These are phyloP conservation scores for Macaranga tanarius DNA, from an alignment of 441 rosid species.

Conservation along the genomic window DNA sequence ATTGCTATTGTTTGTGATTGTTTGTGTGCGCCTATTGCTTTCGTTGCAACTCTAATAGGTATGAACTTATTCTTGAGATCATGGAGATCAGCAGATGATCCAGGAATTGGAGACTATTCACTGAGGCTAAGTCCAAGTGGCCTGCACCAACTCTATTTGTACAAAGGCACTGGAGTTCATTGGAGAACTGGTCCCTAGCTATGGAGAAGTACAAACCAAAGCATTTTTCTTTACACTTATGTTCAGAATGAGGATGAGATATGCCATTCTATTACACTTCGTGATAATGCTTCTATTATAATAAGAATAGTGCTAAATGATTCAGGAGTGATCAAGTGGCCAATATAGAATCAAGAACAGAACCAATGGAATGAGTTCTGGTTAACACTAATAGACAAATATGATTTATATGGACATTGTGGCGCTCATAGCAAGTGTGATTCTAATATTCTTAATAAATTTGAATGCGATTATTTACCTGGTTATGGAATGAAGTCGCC, in stretches of 20 bases:
- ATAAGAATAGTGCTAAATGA: conserved; percentile 19
- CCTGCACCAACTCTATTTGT: conserved; percentile 22
- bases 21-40: no score
- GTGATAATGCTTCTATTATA: conserved; percentile 11
- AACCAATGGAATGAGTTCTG: conserved; percentile 27
- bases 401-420: conserved; percentile 31
- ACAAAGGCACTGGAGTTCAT: conserved; percentile 15
- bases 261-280: not conserved
- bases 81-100: conserved; percentile 28
- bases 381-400: conserved; percentile 10
- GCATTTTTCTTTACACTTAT: not conserved
- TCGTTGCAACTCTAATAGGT: no score
- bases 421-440: conserved; percentile 33
- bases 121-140: not conserved
- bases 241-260: conserved; percentile 23
- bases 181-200: conserved; percentile 21
- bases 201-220: not conserved
- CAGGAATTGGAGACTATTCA: conserved; percentile 11
- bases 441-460: not conserved
- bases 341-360: conserved; percentile 20
- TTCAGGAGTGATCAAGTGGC: not conserved
- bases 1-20: no score
- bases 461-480: conserved; percentile 35
- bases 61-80: conserved; percentile 16
- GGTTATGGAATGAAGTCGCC: conserved; percentile 25